A percentile compares a stretch with the other conserved stretches of the same genome.
Conservation (phyloP, 2,329 filamentous ascomycete species). For the Coleophoma cylindrospora region DNA sequence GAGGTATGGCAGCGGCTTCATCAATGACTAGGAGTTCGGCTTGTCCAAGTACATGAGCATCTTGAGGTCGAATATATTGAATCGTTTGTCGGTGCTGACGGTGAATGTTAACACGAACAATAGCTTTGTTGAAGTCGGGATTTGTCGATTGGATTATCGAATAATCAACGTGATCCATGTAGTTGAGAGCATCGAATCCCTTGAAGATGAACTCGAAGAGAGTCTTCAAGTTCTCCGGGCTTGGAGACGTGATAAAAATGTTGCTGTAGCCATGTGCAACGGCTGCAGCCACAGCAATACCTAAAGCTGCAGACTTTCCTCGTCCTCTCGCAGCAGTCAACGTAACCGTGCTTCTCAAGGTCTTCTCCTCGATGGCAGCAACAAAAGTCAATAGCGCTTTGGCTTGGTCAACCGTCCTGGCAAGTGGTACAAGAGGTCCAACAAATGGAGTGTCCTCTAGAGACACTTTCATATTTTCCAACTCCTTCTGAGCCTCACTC, state of each 20-base stretch:
- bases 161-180: conserved; percentile 94
- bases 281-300: conserved; percentile 89
- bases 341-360: conserved; percentile 85
- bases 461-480: conserved; percentile 83
- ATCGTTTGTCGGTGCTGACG: conserved; percentile 94
- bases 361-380: conserved; percentile 95
- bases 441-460: conserved; percentile 82
- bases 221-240: conserved; percentile 96
- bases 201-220: conserved; percentile 98
- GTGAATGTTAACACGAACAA: conserved; percentile 94
- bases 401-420: conserved; percentile 90
- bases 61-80: conserved; percentile 96
- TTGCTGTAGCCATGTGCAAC: conserved; percentile 97
- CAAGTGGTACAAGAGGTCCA: conserved; percentile 76
- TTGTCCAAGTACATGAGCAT: conserved; percentile 90
- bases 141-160: conserved; percentile 98
- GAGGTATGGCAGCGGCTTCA: conserved; percentile 91
- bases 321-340: conserved; percentile 90
- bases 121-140: conserved; percentile 98
- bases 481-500: conserved; percentile 66
- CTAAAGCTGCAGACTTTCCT: conserved; percentile 94
- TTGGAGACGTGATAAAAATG: conserved; percentile 97
- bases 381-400: conserved; percentile 97
- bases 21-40: conserved; percentile 95
- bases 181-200: conserved; percentile 90